Conservation (phyloP, 2,329 filamentous ascomycete genomes). For the Ceratocystiopsis sp. region DNA sequence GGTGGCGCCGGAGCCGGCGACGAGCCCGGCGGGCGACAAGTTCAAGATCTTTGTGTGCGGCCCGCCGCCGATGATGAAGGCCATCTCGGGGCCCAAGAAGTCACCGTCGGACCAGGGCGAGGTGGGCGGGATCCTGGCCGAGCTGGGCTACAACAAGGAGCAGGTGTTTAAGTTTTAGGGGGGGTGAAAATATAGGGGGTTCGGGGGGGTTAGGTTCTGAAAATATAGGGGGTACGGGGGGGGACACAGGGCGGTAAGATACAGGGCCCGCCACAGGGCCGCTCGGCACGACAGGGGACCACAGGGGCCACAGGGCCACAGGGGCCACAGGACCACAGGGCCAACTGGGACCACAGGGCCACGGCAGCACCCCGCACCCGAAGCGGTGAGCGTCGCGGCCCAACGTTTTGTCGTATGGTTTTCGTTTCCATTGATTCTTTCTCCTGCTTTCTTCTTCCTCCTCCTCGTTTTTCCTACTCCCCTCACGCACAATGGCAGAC, state of each 20-base stretch:
- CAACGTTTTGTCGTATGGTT: background rate
- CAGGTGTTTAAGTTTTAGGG: conserved; percentile 88
- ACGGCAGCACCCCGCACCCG: too few species aligned
- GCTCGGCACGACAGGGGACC: too few species aligned
- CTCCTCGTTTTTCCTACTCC: background rate
- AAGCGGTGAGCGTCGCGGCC: background rate
- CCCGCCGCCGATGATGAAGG: conserved; percentile 83
- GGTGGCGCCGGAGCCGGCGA: conserved; percentile 79
- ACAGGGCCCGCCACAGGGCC: too few species aligned
- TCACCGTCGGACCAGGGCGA: conserved; percentile 92
- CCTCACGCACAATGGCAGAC: conserved; percentile 4
- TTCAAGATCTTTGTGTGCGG: conserved; percentile 96
- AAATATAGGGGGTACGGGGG: background rate
- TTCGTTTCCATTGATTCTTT: background rate
- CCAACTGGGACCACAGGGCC: too few species aligned
- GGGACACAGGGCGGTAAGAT: too few species aligned
- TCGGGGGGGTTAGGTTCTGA: too few species aligned
- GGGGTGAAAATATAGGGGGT: too few species aligned
- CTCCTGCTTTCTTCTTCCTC: background rate
- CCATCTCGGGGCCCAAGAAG: conserved; percentile 75
- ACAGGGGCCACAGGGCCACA: too few species aligned
- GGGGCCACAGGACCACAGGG: too few species aligned
- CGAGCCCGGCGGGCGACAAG: conserved; percentile 27
- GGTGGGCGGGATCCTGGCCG: conserved; percentile 61
- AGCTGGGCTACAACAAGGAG: conserved; percentile 31